Evolutionary conservation across 106 monocot species (phyloP).

Genomic region (Phalaenopsis equestris): DNA sequence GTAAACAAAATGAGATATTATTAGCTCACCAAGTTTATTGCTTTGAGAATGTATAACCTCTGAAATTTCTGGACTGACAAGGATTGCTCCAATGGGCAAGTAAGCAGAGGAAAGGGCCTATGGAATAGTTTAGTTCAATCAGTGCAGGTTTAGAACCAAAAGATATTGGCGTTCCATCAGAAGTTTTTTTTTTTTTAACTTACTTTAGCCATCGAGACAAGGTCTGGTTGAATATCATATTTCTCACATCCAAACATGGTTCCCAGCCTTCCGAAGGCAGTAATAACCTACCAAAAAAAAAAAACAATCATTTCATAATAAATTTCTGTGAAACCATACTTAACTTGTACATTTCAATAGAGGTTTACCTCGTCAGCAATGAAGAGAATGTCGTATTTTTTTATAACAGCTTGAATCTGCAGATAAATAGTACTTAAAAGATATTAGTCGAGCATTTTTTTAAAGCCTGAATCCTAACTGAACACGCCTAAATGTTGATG

Average conservation of each 20-base stretch:
- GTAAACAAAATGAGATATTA: not conserved
- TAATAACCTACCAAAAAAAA: constrained; percentile 62
- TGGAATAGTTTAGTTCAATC: not conserved
- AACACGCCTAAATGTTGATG: not conserved
- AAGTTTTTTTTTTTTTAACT: constrained; percentile 1
- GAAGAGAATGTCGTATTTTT: constrained; percentile 95
- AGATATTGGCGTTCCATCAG: not conserved
- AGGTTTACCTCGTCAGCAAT: constrained; percentile 91
- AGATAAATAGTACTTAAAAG: not conserved
- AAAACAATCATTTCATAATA: not conserved
- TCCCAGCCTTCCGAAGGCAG: constrained; percentile 95
- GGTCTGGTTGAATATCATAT: constrained; percentile 84
- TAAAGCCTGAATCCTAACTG: not conserved
- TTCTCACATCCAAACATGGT: constrained; percentile 95
- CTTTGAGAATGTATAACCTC: constrained; percentile 93
- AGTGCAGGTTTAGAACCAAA: not conserved
- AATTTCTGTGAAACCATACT: not conserved
- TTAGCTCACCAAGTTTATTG: constrained; percentile 75
- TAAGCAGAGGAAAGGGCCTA: constrained; percentile 98
- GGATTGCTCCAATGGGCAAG: constrained; percentile 85
- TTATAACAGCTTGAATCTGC: constrained; percentile 91
- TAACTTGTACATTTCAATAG: not conserved
- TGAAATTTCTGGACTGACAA: constrained; percentile 90
- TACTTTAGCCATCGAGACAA: constrained; percentile 89
- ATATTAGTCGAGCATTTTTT: not conserved